Evolutionary conservation across 441 rosid genomes (phyloP).

Genomic region (Brassica balearica): DNA sequence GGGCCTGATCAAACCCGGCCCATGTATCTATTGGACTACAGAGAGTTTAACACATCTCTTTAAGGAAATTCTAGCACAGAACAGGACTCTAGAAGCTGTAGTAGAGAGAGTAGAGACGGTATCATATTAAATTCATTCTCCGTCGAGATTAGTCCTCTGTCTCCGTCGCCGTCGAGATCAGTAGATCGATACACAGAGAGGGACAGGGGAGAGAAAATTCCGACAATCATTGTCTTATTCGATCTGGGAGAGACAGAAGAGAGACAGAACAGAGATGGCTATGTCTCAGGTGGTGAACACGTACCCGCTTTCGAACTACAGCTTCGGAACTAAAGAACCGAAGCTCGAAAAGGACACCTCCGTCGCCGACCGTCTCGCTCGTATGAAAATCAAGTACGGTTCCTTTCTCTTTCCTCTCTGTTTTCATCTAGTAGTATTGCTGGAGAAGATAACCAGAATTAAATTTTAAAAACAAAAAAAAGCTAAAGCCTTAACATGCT

Average conservation of each 20-base stretch:
- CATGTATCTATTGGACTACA: not conserved
- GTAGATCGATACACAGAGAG: not conserved
- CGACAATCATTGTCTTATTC: not conserved
- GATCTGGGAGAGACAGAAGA: conserved; percentile 7
- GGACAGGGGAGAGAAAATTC: not conserved
- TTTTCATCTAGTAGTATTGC: conserved; percentile 11
- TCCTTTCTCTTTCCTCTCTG: not conserved
- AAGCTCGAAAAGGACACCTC: conserved; percentile 99
- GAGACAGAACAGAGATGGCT: conserved; percentile 56
- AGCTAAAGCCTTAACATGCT: conserved; percentile 1
- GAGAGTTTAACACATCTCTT: not conserved
- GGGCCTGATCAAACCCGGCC: not conserved
- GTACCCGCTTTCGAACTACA: conserved; percentile 93
- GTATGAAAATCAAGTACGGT: conserved; percentile 95
- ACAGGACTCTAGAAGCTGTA: conserved; percentile 7
- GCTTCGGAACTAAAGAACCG: conserved; percentile 96
- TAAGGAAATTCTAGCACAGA: not conserved
- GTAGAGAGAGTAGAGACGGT: conserved; percentile 16
- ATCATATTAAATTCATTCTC: not conserved
- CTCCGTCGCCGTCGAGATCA: conserved; percentile 18
- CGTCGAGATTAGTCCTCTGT: conserved; percentile 20
- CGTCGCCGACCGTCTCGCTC: conserved; percentile 98
- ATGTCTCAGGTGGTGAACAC: conserved; percentile 88
- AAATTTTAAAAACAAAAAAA: not conserved
- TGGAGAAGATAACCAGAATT: not conserved